Base-by-base conservation (phyloP, 257 asterid genomes). In the Solanum medicagineum region DNA sequence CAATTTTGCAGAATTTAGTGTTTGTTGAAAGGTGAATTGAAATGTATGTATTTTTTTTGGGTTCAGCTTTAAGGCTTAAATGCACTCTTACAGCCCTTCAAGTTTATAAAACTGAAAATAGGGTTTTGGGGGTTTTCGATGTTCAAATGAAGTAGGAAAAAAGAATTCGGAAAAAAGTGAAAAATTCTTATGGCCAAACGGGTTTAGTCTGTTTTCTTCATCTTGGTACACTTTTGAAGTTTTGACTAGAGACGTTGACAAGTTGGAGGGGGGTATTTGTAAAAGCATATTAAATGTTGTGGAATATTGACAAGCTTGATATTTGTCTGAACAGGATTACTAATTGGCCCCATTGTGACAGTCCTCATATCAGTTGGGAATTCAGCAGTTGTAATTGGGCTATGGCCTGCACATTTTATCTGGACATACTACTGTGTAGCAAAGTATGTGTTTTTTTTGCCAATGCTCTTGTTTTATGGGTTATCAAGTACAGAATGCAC, bases 331-430 rank as follows among this genome's bases (percentile, higher is more conserved):
- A 62, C 95, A 95, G 98, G 97, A 82, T 69, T 92, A 87, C 16
- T 93, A 22, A 90, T 93, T 84, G 91, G 93, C 62, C 96, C 95
- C 13, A n/a, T 92, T 69, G 89, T 89, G 32, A 83, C 85, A 3
- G 66, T 89, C 45, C 84, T 92, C 59, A 84, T 91, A 83, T 84
- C 86, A 24, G 62, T 93, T 65, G 99, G 98, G 85, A 95, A 93
- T 89, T 87, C 97, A 8, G 92, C 98, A 19, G 93, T 95, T 86
- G 97, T 87, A 54, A 86, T 94, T 81, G 98, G 99, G 8, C 93
- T 95, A 24, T 95, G 98, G 97, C 94, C 92, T 11, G 98, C 98
- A 22, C 99, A 95, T 91, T 93, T 90, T 59, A 65, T 95, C 63
- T 95, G 97, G 99, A 94, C 98, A 12, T 92, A 90, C 89, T 93